Evolutionary conservation across 768 basidiomycete species (phyloP), one percentile per base, ranked within the genome.

Genomic region (Hortiboletus campestris): DNA sequence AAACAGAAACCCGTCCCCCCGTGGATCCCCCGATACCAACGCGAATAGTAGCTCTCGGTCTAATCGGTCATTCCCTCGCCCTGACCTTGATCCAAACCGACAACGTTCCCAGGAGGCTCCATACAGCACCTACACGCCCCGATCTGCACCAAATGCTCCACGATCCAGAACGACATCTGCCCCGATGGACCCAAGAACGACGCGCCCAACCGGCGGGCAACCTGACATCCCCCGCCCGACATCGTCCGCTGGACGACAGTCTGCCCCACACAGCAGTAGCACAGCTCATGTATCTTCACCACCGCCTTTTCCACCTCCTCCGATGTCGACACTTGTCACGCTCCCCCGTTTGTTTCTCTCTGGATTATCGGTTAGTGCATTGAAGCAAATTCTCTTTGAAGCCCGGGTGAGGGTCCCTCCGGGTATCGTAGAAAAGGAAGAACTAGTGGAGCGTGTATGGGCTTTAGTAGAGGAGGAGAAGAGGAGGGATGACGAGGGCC

Each of bases 371-470:
- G 83, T 95, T 51, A 75, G 83, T 22, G 73, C 79, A n/a, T 76
- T 97, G 45, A 97, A 97, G 68, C 77, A 79, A 2, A 80, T 96
- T 19, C 71, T 97, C 20, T 91, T 84, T 65, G 84, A 84, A 51
- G 91, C 94, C 60, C 92, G 89, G 53, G 89, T 90, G 29, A 77
- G 85, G 64, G 67, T 80, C 51, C 71, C 69, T 19, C 63, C 63
- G 1, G 63, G 62, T 38, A 74, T 94, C 2, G 74, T 96, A n/a
- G 94, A 97, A 75, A 97, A 97, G 75, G 74, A 78, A 22, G 91
- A 94, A 47, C 70, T 94, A n/a, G 89, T 94, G 14, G 77, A 70
- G 41, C 89, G 88, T 64, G 91, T 91, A 25, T 61, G 74, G 52
- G 74, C 43, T 22, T 16, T 93, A 13, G 72, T 92, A 17, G 85